A percentile compares a stretch with the other conserved stretches of the same genome.
Conservation (phyloP, 2,329 filamentous ascomycete genomes). For the Teratosphaeriaceae sp. region DNA sequence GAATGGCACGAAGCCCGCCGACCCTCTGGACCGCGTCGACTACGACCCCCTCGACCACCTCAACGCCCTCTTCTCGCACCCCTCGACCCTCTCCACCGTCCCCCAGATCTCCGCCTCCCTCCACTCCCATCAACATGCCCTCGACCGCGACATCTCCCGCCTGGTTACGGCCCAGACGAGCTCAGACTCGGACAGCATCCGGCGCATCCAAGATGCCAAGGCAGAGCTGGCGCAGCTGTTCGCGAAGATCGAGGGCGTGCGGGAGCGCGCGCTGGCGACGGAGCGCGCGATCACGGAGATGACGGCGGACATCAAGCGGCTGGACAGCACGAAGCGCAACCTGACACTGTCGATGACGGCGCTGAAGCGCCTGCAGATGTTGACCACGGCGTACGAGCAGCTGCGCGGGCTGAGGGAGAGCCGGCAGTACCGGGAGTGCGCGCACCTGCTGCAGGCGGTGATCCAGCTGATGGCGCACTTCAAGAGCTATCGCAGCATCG, state of each 20-base stretch:
- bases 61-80: conserved; percentile 87
- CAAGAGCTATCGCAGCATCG: conserved; percentile 94
- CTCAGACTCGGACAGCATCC: conserved; percentile 78
- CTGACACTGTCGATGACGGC: conserved; percentile 96
- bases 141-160: conserved; percentile 68
- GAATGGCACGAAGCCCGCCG: conserved; percentile 9
- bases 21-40: conserved; percentile 46
- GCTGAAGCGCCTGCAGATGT: conserved; percentile 93
- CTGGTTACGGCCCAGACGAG: conserved; percentile 72
- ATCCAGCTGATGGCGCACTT: conserved; percentile 98
- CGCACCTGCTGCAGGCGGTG: conserved; percentile 86
- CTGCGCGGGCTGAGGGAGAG: conserved; percentile 74
- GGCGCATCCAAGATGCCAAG: conserved; percentile 87
- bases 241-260: conserved; percentile 89
- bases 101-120: conserved; percentile 65
- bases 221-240: conserved; percentile 84
- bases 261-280: conserved; percentile 80
- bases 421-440: conserved; percentile 90
- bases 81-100: conserved; percentile 74
- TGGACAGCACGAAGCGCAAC: conserved; percentile 95
- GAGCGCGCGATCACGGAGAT: conserved; percentile 96
- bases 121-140: conserved; percentile 68
- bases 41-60: conserved; percentile 92
- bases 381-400: conserved; percentile 98
- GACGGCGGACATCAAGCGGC: conserved; percentile 96